phyloP scores from a whole-genome alignment of 2,329 filamentous ascomycete genomes.

The Purpureocillium takamizusanense region DNA sequence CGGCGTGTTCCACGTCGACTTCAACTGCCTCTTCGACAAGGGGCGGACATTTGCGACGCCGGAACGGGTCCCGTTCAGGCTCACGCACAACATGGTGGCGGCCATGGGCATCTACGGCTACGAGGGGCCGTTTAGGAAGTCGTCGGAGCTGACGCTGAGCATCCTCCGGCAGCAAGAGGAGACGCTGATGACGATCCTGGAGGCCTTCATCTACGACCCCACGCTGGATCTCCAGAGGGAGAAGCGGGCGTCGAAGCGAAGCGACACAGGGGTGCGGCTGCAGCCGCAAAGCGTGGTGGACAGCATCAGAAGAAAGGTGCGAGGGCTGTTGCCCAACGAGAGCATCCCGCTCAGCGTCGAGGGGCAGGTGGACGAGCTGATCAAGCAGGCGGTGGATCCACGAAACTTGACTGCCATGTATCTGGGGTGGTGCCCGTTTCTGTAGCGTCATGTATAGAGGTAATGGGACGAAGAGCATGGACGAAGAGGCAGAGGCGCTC shows the following conservation, averaged over 20 bases:
- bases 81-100: constrained; percentile 97
- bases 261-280: constrained; percentile 36
- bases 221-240: constrained; percentile 81
- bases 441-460: no score
- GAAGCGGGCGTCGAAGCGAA: constrained; percentile 34
- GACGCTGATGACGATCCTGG: constrained; percentile 92
- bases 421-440: constrained; percentile 75
- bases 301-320: constrained; percentile 78
- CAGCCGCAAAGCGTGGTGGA: constrained; percentile 72
- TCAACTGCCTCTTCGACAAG: constrained; percentile 99
- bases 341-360: constrained; percentile 90
- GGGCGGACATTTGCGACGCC: constrained; percentile 91
- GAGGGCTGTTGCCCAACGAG: constrained; percentile 74
- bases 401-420: constrained; percentile 87
- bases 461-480: no score
- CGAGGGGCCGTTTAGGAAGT: constrained; percentile 86
- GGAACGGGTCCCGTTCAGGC: constrained; percentile 87
- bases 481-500: no score
- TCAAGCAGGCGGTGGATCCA: constrained; percentile 74
- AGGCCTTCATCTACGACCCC: constrained; percentile 94
- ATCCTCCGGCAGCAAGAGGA: constrained; percentile 88
- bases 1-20: constrained; percentile 94
- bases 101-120: constrained; percentile 94
- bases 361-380: constrained; percentile 93
- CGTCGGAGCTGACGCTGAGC: constrained; percentile 77